These are phyloP conservation scores for Polytrichum commune DNA, from an alignment of 225 moss, liverwort and hornwort genomes.

Conservation along the genomic window DNA sequence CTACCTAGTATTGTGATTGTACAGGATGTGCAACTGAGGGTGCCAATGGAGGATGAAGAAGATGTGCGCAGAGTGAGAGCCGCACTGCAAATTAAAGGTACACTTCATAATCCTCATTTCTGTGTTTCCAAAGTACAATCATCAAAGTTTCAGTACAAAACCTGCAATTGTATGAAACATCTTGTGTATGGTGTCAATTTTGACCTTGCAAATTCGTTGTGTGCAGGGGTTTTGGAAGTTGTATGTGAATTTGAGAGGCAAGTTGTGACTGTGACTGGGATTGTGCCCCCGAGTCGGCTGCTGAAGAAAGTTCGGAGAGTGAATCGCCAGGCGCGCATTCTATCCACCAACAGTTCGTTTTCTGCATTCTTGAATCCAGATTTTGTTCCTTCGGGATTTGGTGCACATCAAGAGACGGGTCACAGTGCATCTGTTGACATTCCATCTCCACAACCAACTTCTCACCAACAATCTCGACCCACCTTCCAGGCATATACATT, in stretches of 20 bases:
- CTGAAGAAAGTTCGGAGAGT: constrained; percentile 40
- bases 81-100: constrained; percentile 43
- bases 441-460: constrained; percentile 10
- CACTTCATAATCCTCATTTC: no score
- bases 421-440: constrained; percentile 28
- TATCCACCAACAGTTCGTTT: constrained; percentile 35
- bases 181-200: neutral
- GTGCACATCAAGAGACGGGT: constrained; percentile 7
- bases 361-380: constrained; percentile 26
- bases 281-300: constrained; percentile 24
- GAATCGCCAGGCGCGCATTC: constrained; percentile 28
- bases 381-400: constrained; percentile 20
- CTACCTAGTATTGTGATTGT: neutral
- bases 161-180: neutral
- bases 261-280: constrained; percentile 30
- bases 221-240: constrained; percentile 34
- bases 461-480: constrained; percentile 31
- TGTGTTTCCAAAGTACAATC: neutral
- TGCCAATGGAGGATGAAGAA: constrained; percentile 42
- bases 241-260: constrained; percentile 33
- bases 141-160: neutral
- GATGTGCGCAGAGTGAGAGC: constrained; percentile 38
- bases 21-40: constrained; percentile 29
- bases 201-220: neutral
- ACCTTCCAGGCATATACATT: constrained; percentile 41